Evolutionary conservation across 352 stramenopile species (phyloP), one percentile per base, ranked within the genome.

Genomic region (Globisporangium orthogonon): DNA sequence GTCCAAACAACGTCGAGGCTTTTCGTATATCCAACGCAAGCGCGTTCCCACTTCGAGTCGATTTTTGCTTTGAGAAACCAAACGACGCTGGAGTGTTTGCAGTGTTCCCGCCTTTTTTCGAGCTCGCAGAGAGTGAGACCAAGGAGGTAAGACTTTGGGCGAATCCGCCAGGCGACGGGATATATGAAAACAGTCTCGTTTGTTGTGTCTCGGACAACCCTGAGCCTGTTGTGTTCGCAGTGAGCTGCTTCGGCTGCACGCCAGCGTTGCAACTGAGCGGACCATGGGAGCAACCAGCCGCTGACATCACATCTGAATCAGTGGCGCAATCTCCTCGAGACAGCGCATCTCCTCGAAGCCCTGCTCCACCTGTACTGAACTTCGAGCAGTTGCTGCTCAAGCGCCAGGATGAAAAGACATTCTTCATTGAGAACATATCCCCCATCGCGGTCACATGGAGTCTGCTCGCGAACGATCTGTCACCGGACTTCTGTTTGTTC

Each of bases 301-400:
- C 69, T 6, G 58, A 58, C 10, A 95, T 61, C 50, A 80, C 74
- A 28, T 83, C 77, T 4, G 78, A 88, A 33, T 44, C 56, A 1
- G 67, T 77, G 15, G 49, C 66, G 7, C 0, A 23, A 4, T 54
- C 50, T 28, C 39, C 50, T n/a, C 31, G 33, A n/a, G 29, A 44
- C 28, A 28, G 30, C 28, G 23, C 29, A 30, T 58, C 52, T 52
- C 37, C 7, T 52, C 61, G 11, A 17, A 29, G 28, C 2, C 11
- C 3, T 28, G 35, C 35, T 1, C 30, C 62, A 2, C 70, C 70
- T 2, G 52, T 89, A 0, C 63, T 98, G 18, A 86, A 98, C 59
- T 98, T 98, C 45, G 91, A 97, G 52, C 75, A 96, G 31, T 58
- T 98, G 39, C 64, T 98, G n/a, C 65, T 98, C 28, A 85, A 87